phyloP scores from a whole-genome alignment of 345 rosid species.

The Mallotus nudiflorus region DNA sequence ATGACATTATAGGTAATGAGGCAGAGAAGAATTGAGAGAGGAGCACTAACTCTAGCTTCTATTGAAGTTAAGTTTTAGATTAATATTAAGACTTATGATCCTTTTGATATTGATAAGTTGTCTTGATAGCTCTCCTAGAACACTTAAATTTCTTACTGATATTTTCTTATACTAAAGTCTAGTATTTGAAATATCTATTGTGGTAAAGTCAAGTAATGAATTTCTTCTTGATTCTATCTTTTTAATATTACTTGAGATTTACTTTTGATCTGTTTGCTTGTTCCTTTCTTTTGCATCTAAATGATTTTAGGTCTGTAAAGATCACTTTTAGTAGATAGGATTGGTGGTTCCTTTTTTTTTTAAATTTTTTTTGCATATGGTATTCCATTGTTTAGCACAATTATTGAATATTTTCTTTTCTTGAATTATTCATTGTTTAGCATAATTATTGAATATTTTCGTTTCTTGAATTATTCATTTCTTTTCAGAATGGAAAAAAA shows the following conservation, averaged over 20 bases:
- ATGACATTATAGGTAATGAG: constrained; percentile 81
- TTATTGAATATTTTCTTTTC: not conserved
- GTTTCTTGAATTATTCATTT: no score
- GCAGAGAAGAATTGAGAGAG: constrained; percentile 86
- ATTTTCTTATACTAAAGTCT: no score
- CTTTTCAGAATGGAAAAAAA: no score
- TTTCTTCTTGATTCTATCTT: not conserved
- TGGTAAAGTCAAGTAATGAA: constrained; percentile 53
- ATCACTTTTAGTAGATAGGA: not conserved
- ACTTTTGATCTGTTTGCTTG: not conserved
- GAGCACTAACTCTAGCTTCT: constrained; percentile 98
- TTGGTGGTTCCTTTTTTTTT: not conserved
- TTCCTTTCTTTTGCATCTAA: not conserved
- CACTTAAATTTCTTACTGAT: no score
- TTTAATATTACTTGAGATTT: not conserved
- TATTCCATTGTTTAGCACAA: not conserved
- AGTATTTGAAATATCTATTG: no score
- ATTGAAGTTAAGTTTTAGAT: constrained; percentile 98
- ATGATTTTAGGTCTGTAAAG: not conserved
- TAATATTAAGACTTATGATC: constrained; percentile 98
- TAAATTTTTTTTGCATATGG: not conserved
- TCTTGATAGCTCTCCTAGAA: no score
- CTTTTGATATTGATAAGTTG: constrained; percentile 86
- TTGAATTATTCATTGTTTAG: not conserved
- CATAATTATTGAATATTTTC: no score